phyloP scores from a whole-genome alignment of 225 moss, liverwort and hornwort genomes.

The Anthoceros angustus region DNA sequence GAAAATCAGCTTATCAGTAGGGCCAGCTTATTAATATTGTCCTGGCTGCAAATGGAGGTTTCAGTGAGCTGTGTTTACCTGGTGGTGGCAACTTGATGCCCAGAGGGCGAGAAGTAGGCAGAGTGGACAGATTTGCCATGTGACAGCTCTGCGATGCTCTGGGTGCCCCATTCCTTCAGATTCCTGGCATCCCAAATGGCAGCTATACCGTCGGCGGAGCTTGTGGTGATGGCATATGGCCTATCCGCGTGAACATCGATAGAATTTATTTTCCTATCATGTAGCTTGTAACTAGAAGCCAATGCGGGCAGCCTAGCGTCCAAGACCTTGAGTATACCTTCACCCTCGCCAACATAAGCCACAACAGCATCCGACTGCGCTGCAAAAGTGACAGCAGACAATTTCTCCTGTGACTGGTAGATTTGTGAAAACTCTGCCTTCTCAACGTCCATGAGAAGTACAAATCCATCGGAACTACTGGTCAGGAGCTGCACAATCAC shows the following conservation, averaged over 20 bases:
- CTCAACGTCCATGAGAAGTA: background rate
- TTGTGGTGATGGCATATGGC: background rate
- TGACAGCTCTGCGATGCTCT: background rate
- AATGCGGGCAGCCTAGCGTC: background rate
- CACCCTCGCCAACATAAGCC: background rate
- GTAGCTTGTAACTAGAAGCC: background rate
- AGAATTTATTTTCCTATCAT: slow-evolving; percentile 2
- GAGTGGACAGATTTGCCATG: background rate
- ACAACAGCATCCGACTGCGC: background rate
- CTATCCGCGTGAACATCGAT: background rate
- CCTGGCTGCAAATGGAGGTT: too few species aligned
- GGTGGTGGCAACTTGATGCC: background rate
- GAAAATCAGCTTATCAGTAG: too few species aligned
- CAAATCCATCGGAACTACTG: slow-evolving; percentile 1
- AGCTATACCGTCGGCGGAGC: background rate
- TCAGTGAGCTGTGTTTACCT: background rate
- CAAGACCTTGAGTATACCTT: background rate
- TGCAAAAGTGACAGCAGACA: background rate
- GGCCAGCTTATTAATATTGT: too few species aligned
- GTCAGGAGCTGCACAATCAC: background rate
- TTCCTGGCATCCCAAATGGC: background rate
- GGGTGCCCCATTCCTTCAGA: background rate
- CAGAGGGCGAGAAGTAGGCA: background rate
- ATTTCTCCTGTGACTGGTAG: background rate
- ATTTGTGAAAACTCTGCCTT: background rate